Evolutionary conservation across 106 monocot species (phyloP).

Genomic region (Triglochin maritima): DNA sequence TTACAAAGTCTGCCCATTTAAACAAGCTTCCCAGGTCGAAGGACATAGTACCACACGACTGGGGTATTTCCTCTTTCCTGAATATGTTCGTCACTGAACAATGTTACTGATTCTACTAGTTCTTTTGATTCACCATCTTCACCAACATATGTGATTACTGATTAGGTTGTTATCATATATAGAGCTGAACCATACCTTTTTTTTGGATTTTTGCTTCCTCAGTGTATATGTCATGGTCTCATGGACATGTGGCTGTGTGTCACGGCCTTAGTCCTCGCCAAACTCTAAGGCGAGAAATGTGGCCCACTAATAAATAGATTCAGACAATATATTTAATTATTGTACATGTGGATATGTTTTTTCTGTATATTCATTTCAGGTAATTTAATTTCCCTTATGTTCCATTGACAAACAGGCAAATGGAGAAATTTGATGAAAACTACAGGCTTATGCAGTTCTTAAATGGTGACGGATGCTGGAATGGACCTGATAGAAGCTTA

Average conservation of each 20-base stretch:
- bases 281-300: too few species aligned
- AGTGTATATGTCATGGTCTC: too few species aligned
- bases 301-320: too few species aligned
- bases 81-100: background rate
- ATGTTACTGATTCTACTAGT: background rate
- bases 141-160: background rate
- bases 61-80: slow-evolving; percentile 44
- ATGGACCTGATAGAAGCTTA: slow-evolving; percentile 93
- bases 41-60: slow-evolving; percentile 72
- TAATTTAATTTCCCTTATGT: too few species aligned
- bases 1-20: slow-evolving; percentile 97
- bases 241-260: too few species aligned
- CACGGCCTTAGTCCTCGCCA: too few species aligned
- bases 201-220: background rate
- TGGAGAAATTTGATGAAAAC: slow-evolving; percentile 96
- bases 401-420: slow-evolving; percentile 31
- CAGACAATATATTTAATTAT: too few species aligned
- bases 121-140: background rate
- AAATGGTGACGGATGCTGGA: slow-evolving; percentile 91
- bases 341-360: too few species aligned
- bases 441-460: slow-evolving; percentile 73
- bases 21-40: slow-evolving; percentile 84
- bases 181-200: background rate
- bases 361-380: too few species aligned
- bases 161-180: too few species aligned